A percentile compares a stretch with the other conserved stretches of the same genome.
phyloP scores from a whole-genome alignment of 768 basidiomycete species.

The Tulasnella sp. region DNA sequence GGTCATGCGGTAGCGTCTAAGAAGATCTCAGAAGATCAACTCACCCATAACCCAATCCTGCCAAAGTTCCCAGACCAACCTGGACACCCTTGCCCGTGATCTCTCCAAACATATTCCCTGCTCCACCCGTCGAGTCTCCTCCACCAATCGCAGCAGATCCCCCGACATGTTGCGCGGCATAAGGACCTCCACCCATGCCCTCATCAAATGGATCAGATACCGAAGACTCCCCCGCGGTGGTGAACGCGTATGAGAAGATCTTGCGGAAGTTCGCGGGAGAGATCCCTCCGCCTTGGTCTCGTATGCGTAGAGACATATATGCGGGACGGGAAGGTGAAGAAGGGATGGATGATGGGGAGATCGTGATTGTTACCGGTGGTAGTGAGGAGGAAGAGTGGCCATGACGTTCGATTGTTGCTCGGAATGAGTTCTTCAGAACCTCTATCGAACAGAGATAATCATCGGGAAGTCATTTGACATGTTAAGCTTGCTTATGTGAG shows the following conservation, averaged over 20 bases:
- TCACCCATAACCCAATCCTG: conserved; percentile 73
- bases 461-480: not conserved
- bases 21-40: no score
- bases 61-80: conserved; percentile 78
- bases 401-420: conserved; percentile 76
- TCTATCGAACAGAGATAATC: conserved; percentile 29
- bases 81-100: conserved; percentile 69
- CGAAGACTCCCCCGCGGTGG: conserved; percentile 41
- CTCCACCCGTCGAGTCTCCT: conserved; percentile 24
- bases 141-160: conserved; percentile 51
- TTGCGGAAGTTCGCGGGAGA: conserved; percentile 58
- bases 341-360: conserved; percentile 42
- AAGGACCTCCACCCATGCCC: conserved; percentile 52
- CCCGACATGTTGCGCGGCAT: conserved; percentile 67
- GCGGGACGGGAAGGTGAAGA: conserved; percentile 26
- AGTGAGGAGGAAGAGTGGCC: conserved; percentile 30
- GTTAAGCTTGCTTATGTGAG: no score
- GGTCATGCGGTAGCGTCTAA: no score
- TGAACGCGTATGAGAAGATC: conserved; percentile 88
- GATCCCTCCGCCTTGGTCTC: conserved; percentile 83
- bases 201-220: conserved; percentile 28
- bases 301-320: conserved; percentile 64
- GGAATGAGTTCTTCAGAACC: conserved; percentile 82
- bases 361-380: conserved; percentile 59
- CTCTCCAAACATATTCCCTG: conserved; percentile 56